Evolutionary conservation across 768 basidiomycete genomes (phyloP).

Genomic region (Pholiota conissans): DNA sequence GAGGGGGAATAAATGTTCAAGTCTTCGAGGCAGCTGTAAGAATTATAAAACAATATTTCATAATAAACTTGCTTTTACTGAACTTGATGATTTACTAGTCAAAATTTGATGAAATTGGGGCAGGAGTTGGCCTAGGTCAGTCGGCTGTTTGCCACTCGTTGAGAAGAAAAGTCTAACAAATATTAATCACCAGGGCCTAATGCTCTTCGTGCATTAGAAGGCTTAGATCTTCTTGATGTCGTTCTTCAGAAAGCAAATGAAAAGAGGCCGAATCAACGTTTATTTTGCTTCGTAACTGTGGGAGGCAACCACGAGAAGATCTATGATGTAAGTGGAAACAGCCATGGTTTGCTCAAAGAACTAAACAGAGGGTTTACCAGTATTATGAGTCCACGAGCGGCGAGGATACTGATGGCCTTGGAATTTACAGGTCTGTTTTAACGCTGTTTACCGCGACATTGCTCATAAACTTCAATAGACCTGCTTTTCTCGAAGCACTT

Average conservation of each 20-base stretch:
- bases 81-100: constrained; percentile 27
- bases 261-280: constrained; percentile 25
- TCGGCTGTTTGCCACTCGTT: background rate
- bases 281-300: constrained; percentile 45
- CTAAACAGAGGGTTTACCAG: background rate
- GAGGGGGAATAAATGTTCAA: constrained; percentile 43
- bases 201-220: constrained; percentile 43
- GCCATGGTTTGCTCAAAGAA: no score
- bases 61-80: no score
- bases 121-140: constrained; percentile 53
- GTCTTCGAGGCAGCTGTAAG: constrained; percentile 56
- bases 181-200: constrained; percentile 42
- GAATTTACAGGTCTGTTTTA: constrained; percentile 41
- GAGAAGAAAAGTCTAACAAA: background rate
- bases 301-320: constrained; percentile 40
- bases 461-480: constrained; percentile 30
- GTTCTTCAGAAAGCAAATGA: constrained; percentile 39
- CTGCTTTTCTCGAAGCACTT: constrained; percentile 50
- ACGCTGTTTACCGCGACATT: background rate
- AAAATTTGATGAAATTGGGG: constrained; percentile 52
- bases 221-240: constrained; percentile 42
- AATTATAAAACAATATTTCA: no score
- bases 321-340: constrained; percentile 37
- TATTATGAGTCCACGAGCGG: constrained; percentile 11
- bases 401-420: constrained; percentile 37